Evolutionary conservation across 805 yeast species (phyloP), one percentile per base, ranked within the genome.

Genomic region (Candida maris): DNA sequence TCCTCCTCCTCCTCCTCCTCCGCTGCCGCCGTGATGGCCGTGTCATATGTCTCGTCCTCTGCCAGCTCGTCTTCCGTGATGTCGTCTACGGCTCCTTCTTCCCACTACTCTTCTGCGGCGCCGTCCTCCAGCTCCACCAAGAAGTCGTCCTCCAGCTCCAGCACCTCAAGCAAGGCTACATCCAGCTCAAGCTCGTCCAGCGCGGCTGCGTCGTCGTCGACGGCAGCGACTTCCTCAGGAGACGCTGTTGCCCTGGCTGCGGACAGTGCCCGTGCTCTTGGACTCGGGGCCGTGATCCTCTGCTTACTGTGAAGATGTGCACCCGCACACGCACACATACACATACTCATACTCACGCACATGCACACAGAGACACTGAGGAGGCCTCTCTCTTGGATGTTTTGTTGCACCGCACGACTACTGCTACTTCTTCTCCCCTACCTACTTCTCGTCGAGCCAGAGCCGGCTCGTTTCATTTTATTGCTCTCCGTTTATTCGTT

Each of bases 1-100:
- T 32, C 64, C 12, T 32, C 65, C 12, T 37, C 62, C 14, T 35
- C 64, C 1, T 33, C 65, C 8, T 32, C 61, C 5, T 39, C 57
- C 5, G 14, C 51, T 12, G 23, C 44, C 10, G 29, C 54, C 18
- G 8, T 30, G 16, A 16, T 16, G 8, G 24, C 35, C 12, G 13
- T 19, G 4, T 22, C 54, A 7, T 32, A 51, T 5, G 27, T 61
- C 19, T 34, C 49, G 17, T 52, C 45, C 19, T 51, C 43, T 31
- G 48, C 44, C 18, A 21, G 37, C 9, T 34, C 47, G 12, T 27
- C 50, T 9, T 17, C 28, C 15, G 3, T 25, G 16, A 19, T 37
- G n/a, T 33, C 44, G 7, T 38, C 52, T 21, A 27, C 51, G 20
- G 35, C 56, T 22, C 15, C 44, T 24, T 38, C 49, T 12, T 10